A percentile compares a stretch with the other conserved stretches of the same genome.
Evolutionary conservation across 1,284 basidiomycete species (phyloP).

Genomic region (Xanthoconium separans): DNA sequence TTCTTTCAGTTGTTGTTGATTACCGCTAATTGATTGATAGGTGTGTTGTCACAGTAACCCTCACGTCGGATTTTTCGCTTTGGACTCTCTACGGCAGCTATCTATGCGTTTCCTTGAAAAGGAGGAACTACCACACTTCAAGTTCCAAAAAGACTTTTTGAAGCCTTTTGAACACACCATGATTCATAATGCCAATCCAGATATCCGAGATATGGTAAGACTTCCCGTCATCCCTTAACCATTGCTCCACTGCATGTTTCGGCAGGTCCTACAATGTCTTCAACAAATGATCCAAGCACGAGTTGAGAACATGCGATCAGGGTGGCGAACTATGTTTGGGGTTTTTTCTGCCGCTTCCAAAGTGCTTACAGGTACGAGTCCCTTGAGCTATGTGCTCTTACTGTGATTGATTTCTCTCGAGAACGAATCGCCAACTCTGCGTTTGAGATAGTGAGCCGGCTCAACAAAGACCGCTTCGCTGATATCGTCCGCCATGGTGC

Average conservation of each 20-base stretch:
- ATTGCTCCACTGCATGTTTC: slow-evolving; percentile 6
- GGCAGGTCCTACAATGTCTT: slow-evolving; percentile 90
- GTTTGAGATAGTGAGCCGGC: slow-evolving; percentile 92
- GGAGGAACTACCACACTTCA: slow-evolving; percentile 97
- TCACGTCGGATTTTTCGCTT: slow-evolving; percentile 94
- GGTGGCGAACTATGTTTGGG: slow-evolving; percentile 99
- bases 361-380: slow-evolving; percentile 75
- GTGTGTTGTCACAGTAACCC: slow-evolving; percentile 99
- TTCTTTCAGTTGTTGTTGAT: not conserved
- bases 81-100: slow-evolving; percentile 96
- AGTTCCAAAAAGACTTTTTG: slow-evolving; percentile 99
- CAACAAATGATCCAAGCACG: slow-evolving; percentile 99
- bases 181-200: slow-evolving; percentile 93
- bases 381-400: not conserved
- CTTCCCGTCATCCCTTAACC: slow-evolving; percentile 10
- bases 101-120: slow-evolving; percentile 99
- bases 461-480: slow-evolving; percentile 92
- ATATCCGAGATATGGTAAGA: slow-evolving; percentile 93
- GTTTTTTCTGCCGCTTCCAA: slow-evolving; percentile 96
- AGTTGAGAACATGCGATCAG: slow-evolving; percentile 94
- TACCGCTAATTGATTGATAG: slow-evolving; percentile 38
- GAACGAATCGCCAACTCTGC: slow-evolving; percentile 94
- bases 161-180: slow-evolving; percentile 99
- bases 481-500: slow-evolving; percentile 90
- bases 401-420: slow-evolving; percentile 26